These are phyloP conservation scores for Vicia sativa DNA, from an alignment of 306 rosid genomes.

Conservation along the genomic window DNA sequence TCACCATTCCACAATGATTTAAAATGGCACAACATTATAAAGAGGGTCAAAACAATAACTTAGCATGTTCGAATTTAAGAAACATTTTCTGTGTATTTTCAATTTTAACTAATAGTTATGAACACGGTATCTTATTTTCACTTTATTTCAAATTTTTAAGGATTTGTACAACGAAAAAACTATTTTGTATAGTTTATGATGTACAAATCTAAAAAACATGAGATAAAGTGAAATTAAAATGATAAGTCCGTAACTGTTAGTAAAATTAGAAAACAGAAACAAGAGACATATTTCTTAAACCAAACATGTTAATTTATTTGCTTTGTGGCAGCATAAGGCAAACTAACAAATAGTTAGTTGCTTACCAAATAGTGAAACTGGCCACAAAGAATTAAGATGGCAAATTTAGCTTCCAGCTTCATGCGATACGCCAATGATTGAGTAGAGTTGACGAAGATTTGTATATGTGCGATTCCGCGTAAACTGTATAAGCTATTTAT, in stretches of 20 bases:
- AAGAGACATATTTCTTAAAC: neutral
- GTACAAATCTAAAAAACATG: conserved; percentile 2
- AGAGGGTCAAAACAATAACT: conserved; percentile 11
- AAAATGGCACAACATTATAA: neutral
- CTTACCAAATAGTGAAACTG: conserved; percentile 27
- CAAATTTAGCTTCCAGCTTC: conserved; percentile 35
- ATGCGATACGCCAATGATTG: conserved; percentile 18
- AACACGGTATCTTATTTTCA: neutral
- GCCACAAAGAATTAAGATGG: conserved; percentile 10
- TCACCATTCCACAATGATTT: conserved; percentile 31
- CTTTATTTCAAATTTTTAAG: neutral
- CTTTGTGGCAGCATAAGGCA: conserved; percentile 19
- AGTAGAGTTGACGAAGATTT: conserved; percentile 14
- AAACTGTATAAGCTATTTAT: conserved; percentile 29
- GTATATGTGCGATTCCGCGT: conserved; percentile 20
- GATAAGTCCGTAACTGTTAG: neutral
- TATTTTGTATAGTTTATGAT: neutral
- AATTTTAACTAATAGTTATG: neutral
- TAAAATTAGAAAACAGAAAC: conserved; percentile 8
- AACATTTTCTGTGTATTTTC: neutral
- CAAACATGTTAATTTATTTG: conserved; percentile 29
- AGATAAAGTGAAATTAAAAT: conserved; percentile 2
- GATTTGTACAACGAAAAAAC: neutral
- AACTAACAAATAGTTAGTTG: conserved; percentile 31
- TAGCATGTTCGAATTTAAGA: conserved; percentile 6